phyloP scores from a whole-genome alignment of 805 yeast species.

The Ogataea saltuana region DNA sequence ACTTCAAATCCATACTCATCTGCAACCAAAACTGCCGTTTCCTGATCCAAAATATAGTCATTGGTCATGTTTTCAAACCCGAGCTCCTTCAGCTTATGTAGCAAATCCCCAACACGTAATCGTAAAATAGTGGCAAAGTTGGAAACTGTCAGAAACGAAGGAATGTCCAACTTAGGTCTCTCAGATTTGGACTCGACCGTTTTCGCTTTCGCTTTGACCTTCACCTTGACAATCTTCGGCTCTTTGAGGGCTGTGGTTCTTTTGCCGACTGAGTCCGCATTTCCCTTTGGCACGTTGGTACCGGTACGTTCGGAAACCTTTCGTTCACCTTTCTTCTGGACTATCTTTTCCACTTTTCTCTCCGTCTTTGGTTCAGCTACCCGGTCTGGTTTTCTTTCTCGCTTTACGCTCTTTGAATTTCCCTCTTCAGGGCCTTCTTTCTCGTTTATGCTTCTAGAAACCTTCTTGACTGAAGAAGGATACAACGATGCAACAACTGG shows the following conservation, averaged over 20 bases:
- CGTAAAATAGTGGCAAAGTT: conserved; percentile 73
- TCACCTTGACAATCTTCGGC: conserved; percentile 8
- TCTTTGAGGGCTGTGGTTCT: not conserved
- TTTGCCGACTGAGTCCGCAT: not conserved
- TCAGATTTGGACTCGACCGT: conserved; percentile 1
- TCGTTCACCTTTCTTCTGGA: not conserved
- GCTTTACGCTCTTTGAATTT: not conserved
- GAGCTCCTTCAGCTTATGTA: conserved; percentile 56
- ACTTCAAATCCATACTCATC: conserved; percentile 83
- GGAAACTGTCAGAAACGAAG: conserved; percentile 76
- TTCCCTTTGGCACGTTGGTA: too few relatives aligned
- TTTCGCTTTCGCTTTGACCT: conserved; percentile 14
- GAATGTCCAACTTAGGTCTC: conserved; percentile 46
- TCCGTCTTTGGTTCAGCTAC: not conserved
- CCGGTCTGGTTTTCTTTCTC: not conserved
- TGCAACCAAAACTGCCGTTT: conserved; percentile 82
- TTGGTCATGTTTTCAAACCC: conserved; percentile 76
- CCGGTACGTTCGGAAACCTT: too few relatives aligned
- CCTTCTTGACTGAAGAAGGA: not conserved
- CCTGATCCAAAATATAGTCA: conserved; percentile 80
- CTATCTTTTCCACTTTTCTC: not conserved
- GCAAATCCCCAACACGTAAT: conserved; percentile 61
- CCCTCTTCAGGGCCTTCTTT: not conserved
- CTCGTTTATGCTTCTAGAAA: not conserved
- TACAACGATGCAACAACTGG: not conserved